Base-by-base conservation (phyloP, 202 grass and related monocot species). In the Panicum virgatum region DNA sequence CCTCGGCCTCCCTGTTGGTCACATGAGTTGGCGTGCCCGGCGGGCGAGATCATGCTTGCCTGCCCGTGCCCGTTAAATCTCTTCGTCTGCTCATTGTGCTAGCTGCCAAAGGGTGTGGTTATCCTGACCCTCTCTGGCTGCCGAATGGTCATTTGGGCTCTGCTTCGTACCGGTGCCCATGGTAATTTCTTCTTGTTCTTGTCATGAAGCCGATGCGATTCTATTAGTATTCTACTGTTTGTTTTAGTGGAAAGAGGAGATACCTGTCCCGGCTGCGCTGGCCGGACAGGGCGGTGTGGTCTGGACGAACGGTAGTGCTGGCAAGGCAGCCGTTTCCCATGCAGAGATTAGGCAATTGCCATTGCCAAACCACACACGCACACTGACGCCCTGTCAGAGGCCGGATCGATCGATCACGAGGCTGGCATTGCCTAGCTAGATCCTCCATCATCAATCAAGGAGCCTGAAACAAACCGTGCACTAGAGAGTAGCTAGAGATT, bases 11-110 rank as follows among this genome's bases (percentile, higher is more conserved):
- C 29, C 54, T 73, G 32, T 63, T 45, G 11, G 25, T 56, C 81
- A 84, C 81, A 76, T 84, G 81, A 75, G 65, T 56, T 75, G 12
- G 70, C 47, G 44, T 82, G 44, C 67, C 1, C 45, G 23, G 11
- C 19, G 11, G 42, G n/a, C n/a, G n/a, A n/a, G n/a, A n/a, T n/a
- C n/a, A 30, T 30, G 29, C 29, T n/a, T n/a, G n/a, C n/a, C n/a
- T n/a, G n/a, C n/a, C 38, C 16, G 8, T 20, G 32, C 7, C 16
- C 62, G 34, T 22, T 27, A 3, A 14, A 13, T 70, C 9, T 26
- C 8, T 10, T 12, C 11, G 11, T 52, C 56, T 62, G 25, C 50
- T 72, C 79, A 50, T 82, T 26, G 40, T 62, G n/a, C 10, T 38
- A 22, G 5, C n/a, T 26, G 64, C 37, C 64, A 42, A n/a, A 38